Percentiles rank a stretch among this genome's conserved stretches.
Evolutionary conservation across 768 basidiomycete species (phyloP).

Genomic region (Brasilioporus rufonigricans): DNA sequence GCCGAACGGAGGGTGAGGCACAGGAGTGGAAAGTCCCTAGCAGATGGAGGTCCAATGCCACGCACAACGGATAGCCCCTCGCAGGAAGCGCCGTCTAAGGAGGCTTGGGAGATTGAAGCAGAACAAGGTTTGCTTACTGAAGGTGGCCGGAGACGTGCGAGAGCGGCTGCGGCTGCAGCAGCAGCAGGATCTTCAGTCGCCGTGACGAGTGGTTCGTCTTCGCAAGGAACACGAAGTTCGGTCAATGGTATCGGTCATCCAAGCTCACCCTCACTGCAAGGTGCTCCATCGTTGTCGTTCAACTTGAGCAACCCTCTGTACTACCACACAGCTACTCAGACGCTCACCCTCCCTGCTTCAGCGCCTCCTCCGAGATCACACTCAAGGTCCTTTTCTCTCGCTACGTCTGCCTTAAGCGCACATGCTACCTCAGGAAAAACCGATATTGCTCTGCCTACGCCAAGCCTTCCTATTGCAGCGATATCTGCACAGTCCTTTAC

Average conservation of each 20-base stretch:
- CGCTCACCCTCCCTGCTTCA: constrained; percentile 64
- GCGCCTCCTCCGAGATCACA: constrained; percentile 52
- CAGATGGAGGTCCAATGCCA: constrained; percentile 12
- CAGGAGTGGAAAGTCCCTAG: constrained; percentile 35
- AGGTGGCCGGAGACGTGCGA: constrained; percentile 64
- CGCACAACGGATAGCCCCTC: neutral
- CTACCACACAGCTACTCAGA: constrained; percentile 52
- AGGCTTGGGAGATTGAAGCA: constrained; percentile 78
- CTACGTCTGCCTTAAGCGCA: constrained; percentile 22
- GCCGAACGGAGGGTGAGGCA: constrained; percentile 52
- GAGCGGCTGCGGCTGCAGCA: constrained; percentile 42
- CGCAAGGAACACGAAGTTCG: constrained; percentile 17
- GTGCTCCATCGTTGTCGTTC: constrained; percentile 24
- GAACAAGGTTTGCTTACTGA: constrained; percentile 75
- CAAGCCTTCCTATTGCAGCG: constrained; percentile 63
- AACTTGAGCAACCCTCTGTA: constrained; percentile 55
- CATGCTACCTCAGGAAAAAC: constrained; percentile 16
- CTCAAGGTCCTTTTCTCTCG: constrained; percentile 60
- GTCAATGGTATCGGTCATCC: constrained; percentile 25
- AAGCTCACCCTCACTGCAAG: constrained; percentile 23
- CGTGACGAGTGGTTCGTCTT: neutral
- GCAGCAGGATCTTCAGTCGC: constrained; percentile 38
- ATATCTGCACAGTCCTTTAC: constrained; percentile 64
- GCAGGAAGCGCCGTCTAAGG: constrained; percentile 46
- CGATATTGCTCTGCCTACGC: constrained; percentile 59